Conservation (phyloP, 306 rosid species). For the Cucurbita ficifolia region DNA sequence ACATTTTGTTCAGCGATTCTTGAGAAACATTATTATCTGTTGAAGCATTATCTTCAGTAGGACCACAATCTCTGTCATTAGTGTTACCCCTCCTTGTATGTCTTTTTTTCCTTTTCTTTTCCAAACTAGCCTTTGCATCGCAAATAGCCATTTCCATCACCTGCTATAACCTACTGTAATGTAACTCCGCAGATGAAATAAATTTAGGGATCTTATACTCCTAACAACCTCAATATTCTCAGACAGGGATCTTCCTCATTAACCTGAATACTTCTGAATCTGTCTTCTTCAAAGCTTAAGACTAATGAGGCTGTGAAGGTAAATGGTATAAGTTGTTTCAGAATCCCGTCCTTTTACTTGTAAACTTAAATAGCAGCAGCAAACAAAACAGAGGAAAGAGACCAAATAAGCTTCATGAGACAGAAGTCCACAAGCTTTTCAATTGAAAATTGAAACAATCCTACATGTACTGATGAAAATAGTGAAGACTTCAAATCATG, state of each 20-base stretch:
- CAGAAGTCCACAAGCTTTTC: neutral
- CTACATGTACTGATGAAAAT: neutral
- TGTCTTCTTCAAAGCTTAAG: neutral
- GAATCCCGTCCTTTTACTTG: neutral
- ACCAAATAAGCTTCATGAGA: neutral
- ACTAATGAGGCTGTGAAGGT: neutral
- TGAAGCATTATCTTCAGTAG: neutral
- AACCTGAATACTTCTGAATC: neutral
- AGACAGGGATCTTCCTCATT: neutral
- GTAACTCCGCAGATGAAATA: neutral
- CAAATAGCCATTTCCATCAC: slow-evolving; percentile 7
- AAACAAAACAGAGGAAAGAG: neutral
- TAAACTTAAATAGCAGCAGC: neutral
- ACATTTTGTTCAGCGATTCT: neutral
- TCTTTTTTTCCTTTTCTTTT: neutral
- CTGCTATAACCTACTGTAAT: neutral
- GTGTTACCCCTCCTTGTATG: neutral
- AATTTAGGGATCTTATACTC: neutral
- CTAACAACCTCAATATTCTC: neutral
- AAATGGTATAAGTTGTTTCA: neutral
- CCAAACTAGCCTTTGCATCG: neutral
- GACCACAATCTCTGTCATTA: neutral
- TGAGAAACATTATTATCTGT: neutral
- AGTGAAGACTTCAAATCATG: neutral
- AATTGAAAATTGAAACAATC: neutral